phyloP scores from a whole-genome alignment of 345 rosid genomes.

The Kandelia obovata region DNA sequence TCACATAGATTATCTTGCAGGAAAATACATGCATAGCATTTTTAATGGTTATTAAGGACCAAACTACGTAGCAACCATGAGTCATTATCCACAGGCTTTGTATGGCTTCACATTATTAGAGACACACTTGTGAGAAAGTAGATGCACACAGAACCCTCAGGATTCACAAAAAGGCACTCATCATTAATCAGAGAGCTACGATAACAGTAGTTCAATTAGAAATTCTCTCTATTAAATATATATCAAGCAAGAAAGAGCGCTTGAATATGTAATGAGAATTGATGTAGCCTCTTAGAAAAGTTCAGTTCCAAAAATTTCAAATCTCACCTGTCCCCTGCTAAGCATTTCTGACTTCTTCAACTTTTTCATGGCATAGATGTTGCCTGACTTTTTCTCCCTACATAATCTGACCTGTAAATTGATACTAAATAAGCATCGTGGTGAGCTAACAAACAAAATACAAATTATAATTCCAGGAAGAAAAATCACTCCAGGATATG shows the following conservation, averaged over 20 bases:
- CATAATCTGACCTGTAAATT: conserved; percentile 74
- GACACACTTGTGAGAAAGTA: background rate
- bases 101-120: background rate
- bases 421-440: conserved; percentile 6
- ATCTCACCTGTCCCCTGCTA: conserved; percentile 89
- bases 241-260: background rate
- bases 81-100: background rate
- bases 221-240: background rate
- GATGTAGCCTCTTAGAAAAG: background rate
- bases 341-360: conserved; percentile 97
- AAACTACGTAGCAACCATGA: background rate
- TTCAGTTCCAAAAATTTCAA: background rate
- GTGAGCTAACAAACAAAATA: background rate
- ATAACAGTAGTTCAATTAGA: background rate
- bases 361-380: conserved; percentile 92
- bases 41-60: background rate
- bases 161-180: background rate
- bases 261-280: background rate
- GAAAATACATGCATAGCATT: no score
- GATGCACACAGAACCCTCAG: background rate
- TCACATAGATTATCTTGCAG: background rate
- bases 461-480: background rate
- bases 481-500: conserved; percentile 6
- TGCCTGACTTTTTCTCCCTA: conserved; percentile 73
- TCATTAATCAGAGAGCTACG: background rate